Base-by-base conservation (phyloP, 1,139 yeast genomes). In the Hanseniaspora gamundiae region DNA sequence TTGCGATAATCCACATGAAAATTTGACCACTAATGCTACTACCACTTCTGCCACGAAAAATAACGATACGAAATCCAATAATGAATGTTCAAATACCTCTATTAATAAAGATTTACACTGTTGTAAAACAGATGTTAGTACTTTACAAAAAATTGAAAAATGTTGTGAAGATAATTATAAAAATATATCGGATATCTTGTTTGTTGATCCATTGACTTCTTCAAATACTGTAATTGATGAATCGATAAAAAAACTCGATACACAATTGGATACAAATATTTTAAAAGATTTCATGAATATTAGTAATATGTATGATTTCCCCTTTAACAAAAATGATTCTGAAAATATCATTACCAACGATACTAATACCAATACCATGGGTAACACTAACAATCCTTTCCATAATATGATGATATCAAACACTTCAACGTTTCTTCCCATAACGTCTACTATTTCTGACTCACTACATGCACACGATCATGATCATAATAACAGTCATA, bases 251-350 rank as follows among this genome's bases (percentile, higher is more conserved):
- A 30, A 30, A 4, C 8, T 13, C 19, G 5, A 30, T 10, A 30
- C 17, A 17, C 29, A 4, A 17, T 45, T 50, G 30, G 64, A 60
- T 44, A 40, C 57, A 48, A 52, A 52, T 41, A 53, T 60, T 1
- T 40, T 60, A 27, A 53, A 57, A 21, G 63, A 59, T 45, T 42
- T 60, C 16, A 54, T 58, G 36, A 55, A 53, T 43, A 60, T 61
- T 4, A 58, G 63, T 3, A 55, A 56, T 7, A 45, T 61, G 42
- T 61, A 60, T 43, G 63, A 60, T 33, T 49, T 54, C 16, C 62
- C 39, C 11, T 36, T 24, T 21, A 10, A 11, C 9, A 19, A 33
- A n/a, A 21, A 17, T 13, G 36, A 33, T 17, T 7, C 7, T 17
- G 24, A 33, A 7, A 21, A 33, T 13, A n/a, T 3, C 16, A 7